Evolutionary conservation across 371 early-diverging fungal genomes (phyloP), one percentile per base, ranked within the genome.

Genomic region (Dentiscutata heterogama): DNA sequence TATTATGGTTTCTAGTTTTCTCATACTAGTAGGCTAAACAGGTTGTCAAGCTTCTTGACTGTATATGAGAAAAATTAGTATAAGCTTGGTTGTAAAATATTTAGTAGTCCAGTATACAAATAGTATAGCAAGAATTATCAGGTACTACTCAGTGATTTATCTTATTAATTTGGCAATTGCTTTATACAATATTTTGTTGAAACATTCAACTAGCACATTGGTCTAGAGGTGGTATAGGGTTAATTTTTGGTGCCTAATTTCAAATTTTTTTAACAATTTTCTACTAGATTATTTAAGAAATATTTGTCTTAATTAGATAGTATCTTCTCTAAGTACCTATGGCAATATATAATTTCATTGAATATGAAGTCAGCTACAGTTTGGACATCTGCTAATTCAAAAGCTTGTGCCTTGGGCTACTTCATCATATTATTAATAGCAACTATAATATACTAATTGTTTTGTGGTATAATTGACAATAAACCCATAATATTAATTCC

Each of bases 401-500:
- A 16, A 3, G 89, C 87, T 27, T n/a, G 75, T 0, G 89, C 88
- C 11, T 88, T 68, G 0, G 85, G 83, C 88, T 88, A 89, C 60
- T 83, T 83, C 2, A 88, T 88, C 0, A 82, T 78, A 58, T 86
- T 78, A 67, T 91, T 90, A 42, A 87, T 85, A 7, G 89, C 89
- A 0, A 85, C 83, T 0, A 90, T 27, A 10, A 91, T 88, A 83
- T 84, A 89, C 3, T 60, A 81, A 71, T 89, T 88, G 0, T 86
- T 84, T 0, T 65, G 20, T 16, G 67, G n/a, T 0, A 84, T 83
- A 11, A 31, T 50, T 0, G 85, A 84, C 13, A 88, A 79, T 0
- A 76, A 83, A 20, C 89, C 89, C 39, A 91, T 84, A 31, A 86
- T 85, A 56, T 91, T 89, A 1, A 89, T 58, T 4, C 84, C 83